Evolutionary conservation across 2,329 filamentous ascomycete genomes (phyloP).

Genomic region (Microcyclospora tardicrescens): DNA sequence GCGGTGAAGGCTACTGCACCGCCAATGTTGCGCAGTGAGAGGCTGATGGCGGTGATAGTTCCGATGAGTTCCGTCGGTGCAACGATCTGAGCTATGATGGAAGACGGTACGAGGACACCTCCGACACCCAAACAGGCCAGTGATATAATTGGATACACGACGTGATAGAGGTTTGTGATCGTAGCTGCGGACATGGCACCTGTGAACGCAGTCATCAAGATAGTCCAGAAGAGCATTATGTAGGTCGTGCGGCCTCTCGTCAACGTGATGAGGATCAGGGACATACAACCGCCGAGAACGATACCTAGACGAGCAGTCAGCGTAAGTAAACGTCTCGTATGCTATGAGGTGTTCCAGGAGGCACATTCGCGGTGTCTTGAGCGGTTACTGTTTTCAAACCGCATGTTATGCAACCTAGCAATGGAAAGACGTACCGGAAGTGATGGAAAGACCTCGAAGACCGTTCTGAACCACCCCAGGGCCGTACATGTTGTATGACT

Average conservation of each 20-base stretch:
- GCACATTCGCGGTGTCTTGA: no score
- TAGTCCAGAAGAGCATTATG: slow-evolving; percentile 46
- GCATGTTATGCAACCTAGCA: no score
- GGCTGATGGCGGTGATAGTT: slow-evolving; percentile 53
- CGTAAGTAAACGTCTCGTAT: no score
- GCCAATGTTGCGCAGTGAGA: slow-evolving; percentile 55
- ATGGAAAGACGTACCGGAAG: slow-evolving; percentile 31
- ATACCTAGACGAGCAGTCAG: slow-evolving; percentile 53
- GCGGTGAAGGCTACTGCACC: slow-evolving; percentile 41
- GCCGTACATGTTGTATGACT: slow-evolving; percentile 26
- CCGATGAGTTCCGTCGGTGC: slow-evolving; percentile 57
- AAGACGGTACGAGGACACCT: slow-evolving; percentile 53
- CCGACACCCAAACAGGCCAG: slow-evolving; percentile 52
- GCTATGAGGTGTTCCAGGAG: no score
- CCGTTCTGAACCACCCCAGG: slow-evolving; percentile 53
- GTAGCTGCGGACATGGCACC: slow-evolving; percentile 15
- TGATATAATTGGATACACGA: slow-evolving; percentile 38
- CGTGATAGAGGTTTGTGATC: slow-evolving; percentile 8
- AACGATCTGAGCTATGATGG: slow-evolving; percentile 53
- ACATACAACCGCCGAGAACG: slow-evolving; percentile 46
- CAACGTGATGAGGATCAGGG: slow-evolving; percentile 44
- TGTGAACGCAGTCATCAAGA: slow-evolving; percentile 50
- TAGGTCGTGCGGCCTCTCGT: slow-evolving; percentile 46
- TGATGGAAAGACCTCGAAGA: slow-evolving; percentile 50
- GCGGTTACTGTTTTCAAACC: no score